Evolutionary conservation across 2,329 filamentous ascomycete species (phyloP).

Genomic region (Fusarium sp.): DNA sequence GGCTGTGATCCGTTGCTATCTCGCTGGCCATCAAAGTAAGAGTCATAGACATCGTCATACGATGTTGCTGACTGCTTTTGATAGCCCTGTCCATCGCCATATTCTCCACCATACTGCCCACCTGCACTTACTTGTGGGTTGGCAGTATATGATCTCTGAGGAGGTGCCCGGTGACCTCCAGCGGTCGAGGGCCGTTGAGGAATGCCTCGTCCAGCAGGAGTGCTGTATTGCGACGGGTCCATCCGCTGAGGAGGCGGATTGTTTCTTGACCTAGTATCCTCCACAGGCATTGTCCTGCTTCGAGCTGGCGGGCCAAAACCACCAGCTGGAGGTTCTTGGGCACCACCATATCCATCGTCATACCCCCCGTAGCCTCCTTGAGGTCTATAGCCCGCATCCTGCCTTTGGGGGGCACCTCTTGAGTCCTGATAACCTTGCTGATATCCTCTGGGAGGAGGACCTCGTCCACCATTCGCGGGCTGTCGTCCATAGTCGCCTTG

Average conservation of each 20-base stretch:
- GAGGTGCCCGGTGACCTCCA: constrained; percentile 63
- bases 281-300: constrained; percentile 72
- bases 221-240: constrained; percentile 61
- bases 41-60: constrained; percentile 66
- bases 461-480: constrained; percentile 42
- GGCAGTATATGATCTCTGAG: constrained; percentile 63
- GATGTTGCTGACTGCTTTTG: constrained; percentile 50
- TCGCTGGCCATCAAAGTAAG: constrained; percentile 61
- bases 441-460: constrained; percentile 49
- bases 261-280: constrained; percentile 57
- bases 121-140: constrained; percentile 53
- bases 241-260: constrained; percentile 52
- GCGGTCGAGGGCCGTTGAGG: constrained; percentile 69
- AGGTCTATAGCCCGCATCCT: constrained; percentile 36
- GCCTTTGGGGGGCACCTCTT: constrained; percentile 45
- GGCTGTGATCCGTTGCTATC: constrained; percentile 41
- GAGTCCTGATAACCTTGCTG: constrained; percentile 47
- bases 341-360: constrained; percentile 41
- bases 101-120: constrained; percentile 48
- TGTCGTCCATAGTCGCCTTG: constrained; percentile 45
- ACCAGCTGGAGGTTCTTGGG: constrained; percentile 50
- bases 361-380: constrained; percentile 44
- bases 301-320: constrained; percentile 65
- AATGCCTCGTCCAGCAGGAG: constrained; percentile 57
- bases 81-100: constrained; percentile 47